Evolutionary conservation across 2,329 filamentous ascomycete genomes (phyloP).

Genomic region (Cryphonectria nitschkei): DNA sequence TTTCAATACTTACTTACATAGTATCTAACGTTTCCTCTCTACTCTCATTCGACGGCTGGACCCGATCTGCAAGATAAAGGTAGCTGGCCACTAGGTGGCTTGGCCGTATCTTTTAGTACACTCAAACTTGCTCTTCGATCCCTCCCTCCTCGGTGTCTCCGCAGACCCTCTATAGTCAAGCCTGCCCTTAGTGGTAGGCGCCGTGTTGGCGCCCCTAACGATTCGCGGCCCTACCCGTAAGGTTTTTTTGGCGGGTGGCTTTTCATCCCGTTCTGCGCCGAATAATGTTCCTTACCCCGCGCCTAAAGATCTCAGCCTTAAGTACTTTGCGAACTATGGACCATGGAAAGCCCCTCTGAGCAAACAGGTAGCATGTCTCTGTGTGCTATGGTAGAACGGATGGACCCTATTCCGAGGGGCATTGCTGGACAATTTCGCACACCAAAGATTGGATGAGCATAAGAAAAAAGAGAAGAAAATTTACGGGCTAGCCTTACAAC

Average conservation of each 20-base stretch:
- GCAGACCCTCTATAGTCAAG: background rate
- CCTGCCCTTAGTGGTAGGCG: background rate
- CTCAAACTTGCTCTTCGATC: background rate
- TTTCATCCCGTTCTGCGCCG: background rate
- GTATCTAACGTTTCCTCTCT: no score
- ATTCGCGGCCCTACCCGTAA: conserved; percentile 1
- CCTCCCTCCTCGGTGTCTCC: background rate
- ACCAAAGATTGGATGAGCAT: no score
- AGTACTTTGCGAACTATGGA: background rate
- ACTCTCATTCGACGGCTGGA: no score
- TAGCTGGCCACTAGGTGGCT: no score
- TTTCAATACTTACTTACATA: background rate
- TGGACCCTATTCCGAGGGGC: no score
- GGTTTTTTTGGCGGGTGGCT: background rate
- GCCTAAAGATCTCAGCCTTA: background rate
- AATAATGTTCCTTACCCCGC: background rate
- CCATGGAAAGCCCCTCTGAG: no score
- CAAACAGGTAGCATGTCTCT: no score
- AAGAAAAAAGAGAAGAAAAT: no score
- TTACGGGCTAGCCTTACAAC: background rate
- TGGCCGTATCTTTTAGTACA: background rate
- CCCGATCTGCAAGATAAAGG: no score
- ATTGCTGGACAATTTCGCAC: no score
- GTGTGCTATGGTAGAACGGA: no score
- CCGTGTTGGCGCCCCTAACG: background rate